Evolutionary conservation across 305 asterid genomes (phyloP), one percentile per base, ranked within the genome.

Genomic region (Lippia alba): DNA sequence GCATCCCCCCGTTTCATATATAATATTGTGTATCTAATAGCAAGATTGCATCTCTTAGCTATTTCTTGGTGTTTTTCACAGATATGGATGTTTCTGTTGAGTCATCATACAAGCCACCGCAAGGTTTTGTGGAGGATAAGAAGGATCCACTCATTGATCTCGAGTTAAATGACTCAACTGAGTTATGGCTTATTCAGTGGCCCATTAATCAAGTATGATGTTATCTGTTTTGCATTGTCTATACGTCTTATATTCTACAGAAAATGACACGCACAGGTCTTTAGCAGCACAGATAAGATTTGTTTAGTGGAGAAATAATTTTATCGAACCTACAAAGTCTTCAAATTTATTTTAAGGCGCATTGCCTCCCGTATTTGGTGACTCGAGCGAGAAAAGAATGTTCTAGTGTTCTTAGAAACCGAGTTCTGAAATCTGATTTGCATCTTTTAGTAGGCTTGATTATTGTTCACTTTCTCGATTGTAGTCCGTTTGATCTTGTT

Each of bases 111-210:
- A 77, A 74, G 61, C 91, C 85, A 34, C 81, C 79, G 0, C 12
- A 61, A 44, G 90, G 77, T 9, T 89, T 85, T 73, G 83, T 75
- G 61, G 85, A 84, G 80, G 86, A 87, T 48, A 73, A 72, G 49
- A 87, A 56, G 74, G 88, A 83, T 62, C 73, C 92, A 8, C 89
- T 89, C 5, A 20, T 84, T 60, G 89, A 87, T 59, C 78, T 89
- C 34, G 49, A 83, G 17, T 32, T 73, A 18, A 71, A 80, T 0
- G 94, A 85, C 78, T 85, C 96, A 3, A 82, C 87, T 3, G 97
- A 91, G 81, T 84, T 91, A n/a, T 91, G 96, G 93, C 97, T 90
- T 56, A 63, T 90, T 50, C 90, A 90, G 6, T 86, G 88, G 91
- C 96, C 97, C 15, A 53, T 74, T 46, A 78, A 80, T 83, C 85